A percentile compares a stretch with the other conserved stretches of the same genome.
These are phyloP conservation scores for Agaricus subrufescens DNA, from an alignment of 768 basidiomycete species.

Conservation along the genomic window DNA sequence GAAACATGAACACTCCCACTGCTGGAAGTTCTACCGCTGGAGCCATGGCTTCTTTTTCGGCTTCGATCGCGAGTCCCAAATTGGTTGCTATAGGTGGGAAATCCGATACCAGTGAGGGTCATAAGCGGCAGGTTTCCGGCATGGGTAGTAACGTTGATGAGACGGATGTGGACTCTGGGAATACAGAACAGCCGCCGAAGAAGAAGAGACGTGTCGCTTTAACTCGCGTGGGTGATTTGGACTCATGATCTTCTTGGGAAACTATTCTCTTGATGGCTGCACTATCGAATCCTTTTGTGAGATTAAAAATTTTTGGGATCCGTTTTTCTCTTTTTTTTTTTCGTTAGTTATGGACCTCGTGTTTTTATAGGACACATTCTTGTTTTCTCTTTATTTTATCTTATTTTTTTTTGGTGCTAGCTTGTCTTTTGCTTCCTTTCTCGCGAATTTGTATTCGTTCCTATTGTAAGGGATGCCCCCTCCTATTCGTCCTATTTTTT, in stretches of 20 bases:
- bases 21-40: not conserved
- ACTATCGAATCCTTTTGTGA: not conserved
- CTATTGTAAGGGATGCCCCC: too few species aligned
- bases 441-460: too few species aligned
- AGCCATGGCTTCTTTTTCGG: constrained; percentile 10
- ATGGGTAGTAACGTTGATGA: not conserved
- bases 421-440: not conserved
- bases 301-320: too few species aligned
- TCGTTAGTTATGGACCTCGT: not conserved
- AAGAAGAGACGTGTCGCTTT: constrained; percentile 82
- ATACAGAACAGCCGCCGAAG: constrained; percentile 60
- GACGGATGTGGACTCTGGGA: constrained; percentile 16
- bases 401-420: not conserved
- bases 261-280: not conserved
- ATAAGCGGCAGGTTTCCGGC: constrained; percentile 18
- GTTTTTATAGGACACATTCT: not conserved
- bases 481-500: not conserved
- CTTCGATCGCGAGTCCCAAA: constrained; percentile 18
- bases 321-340: not conserved
- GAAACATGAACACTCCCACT: not conserved
- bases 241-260: constrained; percentile 16
- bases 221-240: constrained; percentile 62
- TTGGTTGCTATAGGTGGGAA: not conserved
- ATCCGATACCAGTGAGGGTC: not conserved
- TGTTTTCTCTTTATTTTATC: not conserved